Evolutionary conservation across 225 moss, liverwort and hornwort genomes (phyloP).

Genomic region (Bryum argenteum): DNA sequence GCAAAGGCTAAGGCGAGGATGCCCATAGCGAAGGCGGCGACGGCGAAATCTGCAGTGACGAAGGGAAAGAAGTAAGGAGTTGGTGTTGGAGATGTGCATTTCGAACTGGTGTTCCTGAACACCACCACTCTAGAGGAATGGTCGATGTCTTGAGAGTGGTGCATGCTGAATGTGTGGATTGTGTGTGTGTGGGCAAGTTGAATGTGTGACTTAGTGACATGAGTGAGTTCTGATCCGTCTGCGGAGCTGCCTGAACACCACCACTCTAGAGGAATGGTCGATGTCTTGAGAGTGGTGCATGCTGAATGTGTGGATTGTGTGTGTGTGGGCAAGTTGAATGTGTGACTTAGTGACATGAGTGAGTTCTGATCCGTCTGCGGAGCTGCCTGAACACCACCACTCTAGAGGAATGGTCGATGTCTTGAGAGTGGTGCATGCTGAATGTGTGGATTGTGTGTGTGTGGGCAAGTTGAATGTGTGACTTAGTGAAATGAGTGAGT

Average conservation of each 20-base stretch:
- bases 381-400: constrained; percentile 41
- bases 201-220: too few relatives aligned
- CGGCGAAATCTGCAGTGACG: constrained; percentile 54
- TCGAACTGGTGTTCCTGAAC: constrained; percentile 40
- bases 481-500: too few relatives aligned
- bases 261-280: constrained; percentile 17
- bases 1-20: constrained; percentile 59
- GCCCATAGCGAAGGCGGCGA: constrained; percentile 47
- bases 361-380: neutral
- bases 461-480: too few relatives aligned
- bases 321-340: too few relatives aligned
- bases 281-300: neutral
- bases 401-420: constrained; percentile 13
- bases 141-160: constrained; percentile 4
- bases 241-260: neutral
- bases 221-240: too few relatives aligned
- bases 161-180: neutral
- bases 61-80: constrained; percentile 68
- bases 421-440: neutral
- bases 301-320: neutral
- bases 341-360: too few relatives aligned
- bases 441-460: too few relatives aligned
- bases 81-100: neutral
- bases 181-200: neutral
- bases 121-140: constrained; percentile 24